phyloP scores from a whole-genome alignment of 768 basidiomycete species.

The Trametes cubensis region DNA sequence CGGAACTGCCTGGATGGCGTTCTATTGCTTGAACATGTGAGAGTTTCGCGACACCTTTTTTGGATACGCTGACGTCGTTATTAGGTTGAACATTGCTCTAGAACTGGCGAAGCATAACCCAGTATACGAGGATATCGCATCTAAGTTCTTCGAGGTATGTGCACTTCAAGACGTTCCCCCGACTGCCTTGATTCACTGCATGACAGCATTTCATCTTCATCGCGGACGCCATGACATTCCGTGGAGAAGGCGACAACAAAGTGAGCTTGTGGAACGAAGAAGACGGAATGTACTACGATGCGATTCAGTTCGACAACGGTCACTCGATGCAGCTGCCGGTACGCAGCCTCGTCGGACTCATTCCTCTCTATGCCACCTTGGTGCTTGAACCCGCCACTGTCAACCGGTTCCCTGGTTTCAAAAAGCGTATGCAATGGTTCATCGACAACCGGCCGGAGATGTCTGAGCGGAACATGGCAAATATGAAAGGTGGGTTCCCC shows the following conservation, averaged over 20 bases:
- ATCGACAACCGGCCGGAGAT: conserved; percentile 89
- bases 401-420: conserved; percentile 95
- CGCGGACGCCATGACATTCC: conserved; percentile 97
- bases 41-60: conserved; percentile 24
- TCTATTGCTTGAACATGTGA: conserved; percentile 96
- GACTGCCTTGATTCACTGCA: conserved; percentile 4
- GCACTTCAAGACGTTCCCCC: not conserved
- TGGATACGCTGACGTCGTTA: not conserved
- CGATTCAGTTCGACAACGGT: conserved; percentile 83
- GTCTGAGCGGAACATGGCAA: conserved; percentile 91
- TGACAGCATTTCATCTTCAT: conserved; percentile 95
- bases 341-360: conserved; percentile 94
- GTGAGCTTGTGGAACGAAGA: conserved; percentile 92
- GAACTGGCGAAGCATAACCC: conserved; percentile 97
- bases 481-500: conserved; percentile 73
- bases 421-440: conserved; percentile 99
- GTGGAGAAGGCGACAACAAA: conserved; percentile 69
- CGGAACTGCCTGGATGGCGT: conserved; percentile 99
- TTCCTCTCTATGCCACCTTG: conserved; percentile 93
- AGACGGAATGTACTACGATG: conserved; percentile 99
- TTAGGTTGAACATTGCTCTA: conserved; percentile 93
- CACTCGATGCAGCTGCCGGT: conserved; percentile 90
- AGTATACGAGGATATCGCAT: conserved; percentile 98
- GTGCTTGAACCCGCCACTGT: conserved; percentile 89
- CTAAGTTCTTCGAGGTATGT: conserved; percentile 89